Evolutionary conservation across 2,329 filamentous ascomycete species (phyloP), one percentile per base, ranked within the genome.

Genomic region (Alternaria rosae): DNA sequence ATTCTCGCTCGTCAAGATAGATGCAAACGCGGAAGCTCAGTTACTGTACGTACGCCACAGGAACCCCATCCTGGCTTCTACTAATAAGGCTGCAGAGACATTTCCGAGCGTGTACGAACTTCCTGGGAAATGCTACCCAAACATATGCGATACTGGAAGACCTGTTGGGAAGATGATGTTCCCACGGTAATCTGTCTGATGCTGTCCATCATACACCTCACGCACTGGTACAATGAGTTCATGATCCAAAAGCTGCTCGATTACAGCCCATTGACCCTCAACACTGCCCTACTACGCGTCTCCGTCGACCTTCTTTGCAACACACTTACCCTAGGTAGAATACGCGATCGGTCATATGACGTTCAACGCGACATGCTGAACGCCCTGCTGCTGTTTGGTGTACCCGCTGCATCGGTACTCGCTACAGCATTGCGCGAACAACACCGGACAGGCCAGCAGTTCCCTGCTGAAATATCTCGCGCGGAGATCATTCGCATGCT

Each of bases 401-500:
- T 78, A 12, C 75, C 76, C 0, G 69, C 67, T 4, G 75, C 70
- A 1, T 70, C 68, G 0, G 73, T 78, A 3, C 65, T 78, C 1
- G 75, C 73, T 4, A 73, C 66, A 10, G 75, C 74, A 0, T 62
- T 78, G 1, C 68, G 73, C 26, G 70, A 75, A 54, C 75, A 76
- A 53, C 66, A 71, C 2, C 59, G 47, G 51, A 78, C 62, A 12
- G 66, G 28, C 42, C 65, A 70, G 17, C 67, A 73, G 6, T 76
- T 81, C 26, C 76, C 77, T 0, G 67, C 70, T 7, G 69, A 66
- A 1, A 74, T 79, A 3, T 78, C 78, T 0, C 69, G 78, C 17
- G 65, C 74, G 1, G 76, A 77, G 11, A 75, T 80, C 4, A 78
- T 82, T 38, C 79, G 80, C 6, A 78, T 76, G 66, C 60, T 82